These are phyloP conservation scores for Infundibulicybe gibba DNA, from an alignment of 768 basidiomycete species.

Conservation along the genomic window DNA sequence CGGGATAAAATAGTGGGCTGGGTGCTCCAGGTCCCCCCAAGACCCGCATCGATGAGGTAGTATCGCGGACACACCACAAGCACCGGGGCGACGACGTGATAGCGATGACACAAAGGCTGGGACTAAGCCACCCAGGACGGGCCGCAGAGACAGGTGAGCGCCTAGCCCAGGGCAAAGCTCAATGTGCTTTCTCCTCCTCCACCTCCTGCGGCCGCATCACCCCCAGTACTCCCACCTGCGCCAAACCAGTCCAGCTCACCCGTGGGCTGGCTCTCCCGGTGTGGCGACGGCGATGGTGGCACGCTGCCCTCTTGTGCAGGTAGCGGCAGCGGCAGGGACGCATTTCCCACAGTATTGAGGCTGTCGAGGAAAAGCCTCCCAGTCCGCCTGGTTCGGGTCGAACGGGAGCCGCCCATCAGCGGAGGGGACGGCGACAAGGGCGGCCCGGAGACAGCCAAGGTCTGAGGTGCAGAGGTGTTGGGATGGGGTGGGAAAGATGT, in stretches of 20 bases:
- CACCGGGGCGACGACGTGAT: background rate
- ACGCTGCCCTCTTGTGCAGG: background rate
- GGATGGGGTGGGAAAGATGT: too few relatives aligned
- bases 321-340: background rate
- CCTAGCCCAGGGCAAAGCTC: slow-evolving; percentile 22
- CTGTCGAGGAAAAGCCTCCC: slow-evolving; percentile 13
- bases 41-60: background rate
- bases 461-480: too few relatives aligned
- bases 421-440: background rate
- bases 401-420: background rate
- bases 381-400: slow-evolving; percentile 8
- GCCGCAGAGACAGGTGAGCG: background rate
- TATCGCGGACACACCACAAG: background rate
- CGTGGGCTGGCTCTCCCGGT: background rate
- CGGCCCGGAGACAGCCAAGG: background rate
- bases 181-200: slow-evolving; percentile 13
- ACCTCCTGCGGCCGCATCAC: background rate
- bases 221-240: slow-evolving; percentile 14
- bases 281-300: background rate
- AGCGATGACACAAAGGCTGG: background rate
- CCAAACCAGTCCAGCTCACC: slow-evolving; percentile 17
- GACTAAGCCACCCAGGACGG: background rate
- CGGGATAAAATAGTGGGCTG: too few relatives aligned
- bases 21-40: too few relatives aligned
- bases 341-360: slow-evolving; percentile 6